Evolutionary conservation across 2,329 filamentous ascomycete species (phyloP).

Genomic region (Diplocarpon mali): DNA sequence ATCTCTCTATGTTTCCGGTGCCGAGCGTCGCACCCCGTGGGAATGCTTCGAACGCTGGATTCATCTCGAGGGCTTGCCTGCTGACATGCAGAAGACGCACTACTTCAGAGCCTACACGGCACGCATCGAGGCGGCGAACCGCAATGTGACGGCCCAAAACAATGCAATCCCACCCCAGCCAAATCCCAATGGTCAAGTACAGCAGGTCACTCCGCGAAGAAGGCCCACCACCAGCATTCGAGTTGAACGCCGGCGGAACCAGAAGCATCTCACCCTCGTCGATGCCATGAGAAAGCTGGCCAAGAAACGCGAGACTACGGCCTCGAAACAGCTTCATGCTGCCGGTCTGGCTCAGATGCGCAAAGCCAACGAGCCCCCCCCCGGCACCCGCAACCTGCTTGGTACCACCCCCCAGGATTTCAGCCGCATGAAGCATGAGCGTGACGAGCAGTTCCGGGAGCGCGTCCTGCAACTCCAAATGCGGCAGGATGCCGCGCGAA

Average conservation of each 20-base stretch:
- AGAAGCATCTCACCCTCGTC: slow-evolving; percentile 77
- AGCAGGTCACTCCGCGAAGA: slow-evolving; percentile 41
- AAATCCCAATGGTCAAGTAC: slow-evolving; percentile 34
- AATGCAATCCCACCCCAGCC: slow-evolving; percentile 23
- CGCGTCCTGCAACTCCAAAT: slow-evolving; percentile 39
- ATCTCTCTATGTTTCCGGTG: slow-evolving; percentile 71
- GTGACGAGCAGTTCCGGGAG: slow-evolving; percentile 59
- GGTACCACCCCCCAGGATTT: slow-evolving; percentile 76
- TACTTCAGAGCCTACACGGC: slow-evolving; percentile 72
- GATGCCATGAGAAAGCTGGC: slow-evolving; percentile 93
- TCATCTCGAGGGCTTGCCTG: slow-evolving; percentile 76
- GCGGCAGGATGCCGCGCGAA: slow-evolving; percentile 35
- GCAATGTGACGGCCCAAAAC: slow-evolving; percentile 32
- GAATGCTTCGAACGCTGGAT: slow-evolving; percentile 99
- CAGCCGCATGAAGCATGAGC: slow-evolving; percentile 77
- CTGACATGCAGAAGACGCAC: slow-evolving; percentile 88
- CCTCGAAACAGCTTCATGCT: slow-evolving; percentile 80
- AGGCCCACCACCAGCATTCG: slow-evolving; percentile 69
- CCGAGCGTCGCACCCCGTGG: slow-evolving; percentile 89
- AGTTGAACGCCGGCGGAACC: slow-evolving; percentile 77
- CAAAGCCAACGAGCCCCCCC: slow-evolving; percentile 59
- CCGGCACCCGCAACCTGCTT: slow-evolving; percentile 33
- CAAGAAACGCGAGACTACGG: slow-evolving; percentile 78
- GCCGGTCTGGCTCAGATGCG: slow-evolving; percentile 67
- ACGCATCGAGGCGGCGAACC: slow-evolving; percentile 49